Conservation (phyloP, 768 basidiomycete species). For the Postia placenta region DNA sequence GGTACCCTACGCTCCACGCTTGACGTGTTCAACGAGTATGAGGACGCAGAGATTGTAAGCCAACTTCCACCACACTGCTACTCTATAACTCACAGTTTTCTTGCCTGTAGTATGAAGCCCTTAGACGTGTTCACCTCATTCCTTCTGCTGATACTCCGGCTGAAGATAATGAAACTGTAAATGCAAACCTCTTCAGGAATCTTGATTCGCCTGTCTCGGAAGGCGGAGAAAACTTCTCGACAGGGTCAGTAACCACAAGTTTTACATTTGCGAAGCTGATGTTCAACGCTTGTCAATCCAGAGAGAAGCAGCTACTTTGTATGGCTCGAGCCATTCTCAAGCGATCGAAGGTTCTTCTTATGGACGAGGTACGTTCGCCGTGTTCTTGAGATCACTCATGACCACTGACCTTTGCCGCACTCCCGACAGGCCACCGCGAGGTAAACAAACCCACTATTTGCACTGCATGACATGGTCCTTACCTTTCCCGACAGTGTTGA, state of each 20-base stretch:
- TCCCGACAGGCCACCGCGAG: slow-evolving; percentile 58
- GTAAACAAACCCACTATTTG: slow-evolving; percentile 25
- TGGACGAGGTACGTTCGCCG: slow-evolving; percentile 68
- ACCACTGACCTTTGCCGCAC: neutral
- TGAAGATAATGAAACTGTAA: slow-evolving; percentile 45
- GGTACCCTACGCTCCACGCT: slow-evolving; percentile 76
- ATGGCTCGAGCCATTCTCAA: slow-evolving; percentile 86
- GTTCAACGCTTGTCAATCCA: slow-evolving; percentile 24
- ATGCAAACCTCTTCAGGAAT: slow-evolving; percentile 71
- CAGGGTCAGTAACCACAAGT: slow-evolving; percentile 47
- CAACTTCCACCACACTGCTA: neutral
- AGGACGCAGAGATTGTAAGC: slow-evolving; percentile 75
- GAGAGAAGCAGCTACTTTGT: slow-evolving; percentile 81
- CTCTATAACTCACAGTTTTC: neutral
- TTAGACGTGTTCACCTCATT: slow-evolving; percentile 80
- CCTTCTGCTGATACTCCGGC: slow-evolving; percentile 44
- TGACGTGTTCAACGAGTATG: slow-evolving; percentile 83
- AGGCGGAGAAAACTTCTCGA: slow-evolving; percentile 87
- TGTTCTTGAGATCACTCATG: too few relatives aligned
- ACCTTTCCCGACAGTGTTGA: slow-evolving; percentile 45
- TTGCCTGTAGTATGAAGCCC: slow-evolving; percentile 60
- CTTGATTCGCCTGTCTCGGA: slow-evolving; percentile 73
- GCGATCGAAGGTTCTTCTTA: slow-evolving; percentile 69
- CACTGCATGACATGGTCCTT: neutral
- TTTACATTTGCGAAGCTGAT: too few relatives aligned